Conservation (phyloP, 352 stramenopile species). For the Pythium folliculosum region DNA sequence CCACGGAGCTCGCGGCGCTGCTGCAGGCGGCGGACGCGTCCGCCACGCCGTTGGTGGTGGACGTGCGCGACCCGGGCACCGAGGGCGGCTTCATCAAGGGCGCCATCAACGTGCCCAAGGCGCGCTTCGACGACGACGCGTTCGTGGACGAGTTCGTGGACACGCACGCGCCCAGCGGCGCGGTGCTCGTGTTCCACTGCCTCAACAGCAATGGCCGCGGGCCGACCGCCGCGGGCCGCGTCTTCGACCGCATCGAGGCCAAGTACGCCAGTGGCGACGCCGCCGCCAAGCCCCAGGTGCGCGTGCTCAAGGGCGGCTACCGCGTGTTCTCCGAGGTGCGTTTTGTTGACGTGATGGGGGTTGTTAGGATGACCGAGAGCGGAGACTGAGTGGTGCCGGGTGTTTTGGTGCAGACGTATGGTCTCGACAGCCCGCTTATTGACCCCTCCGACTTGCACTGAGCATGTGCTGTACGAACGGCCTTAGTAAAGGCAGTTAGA, state of each 20-base stretch:
- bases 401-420: constrained; percentile 13
- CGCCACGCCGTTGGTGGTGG: constrained; percentile 26
- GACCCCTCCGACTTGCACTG: constrained; percentile 25
- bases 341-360: neutral
- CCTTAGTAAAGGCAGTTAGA: too few species aligned
- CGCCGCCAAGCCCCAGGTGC: constrained; percentile 31
- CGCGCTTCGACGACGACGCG: constrained; percentile 35
- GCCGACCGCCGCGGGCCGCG: constrained; percentile 25
- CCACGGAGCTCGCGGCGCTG: constrained; percentile 27
- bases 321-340: constrained; percentile 34
- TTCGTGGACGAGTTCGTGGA: constrained; percentile 36
- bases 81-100: constrained; percentile 38
- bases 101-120: constrained; percentile 40
- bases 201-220: constrained; percentile 38
- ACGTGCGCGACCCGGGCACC: constrained; percentile 37
- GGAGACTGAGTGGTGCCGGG: neutral
- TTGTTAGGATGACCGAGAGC: neutral
- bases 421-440: constrained; percentile 20
- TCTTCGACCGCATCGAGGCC: constrained; percentile 29
- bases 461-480: neutral
- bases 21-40: constrained; percentile 10
- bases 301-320: constrained; percentile 36
- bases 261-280: constrained; percentile 7
- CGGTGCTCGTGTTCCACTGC: constrained; percentile 43
- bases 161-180: constrained; percentile 24